phyloP scores from a whole-genome alignment of 75 land plant genomes.

The Pseudotsuga menziesii region DNA sequence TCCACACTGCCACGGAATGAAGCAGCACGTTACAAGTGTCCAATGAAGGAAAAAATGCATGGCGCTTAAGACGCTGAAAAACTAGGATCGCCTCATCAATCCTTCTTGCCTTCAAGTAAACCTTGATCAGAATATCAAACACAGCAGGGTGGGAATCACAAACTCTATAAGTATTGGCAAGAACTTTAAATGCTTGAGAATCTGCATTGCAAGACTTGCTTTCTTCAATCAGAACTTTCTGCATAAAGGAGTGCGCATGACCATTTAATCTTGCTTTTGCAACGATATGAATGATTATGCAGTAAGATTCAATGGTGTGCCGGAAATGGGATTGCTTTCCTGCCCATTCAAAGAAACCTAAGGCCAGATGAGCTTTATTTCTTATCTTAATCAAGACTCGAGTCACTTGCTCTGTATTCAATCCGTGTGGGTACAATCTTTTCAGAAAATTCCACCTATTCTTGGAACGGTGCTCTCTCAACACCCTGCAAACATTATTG shows the following conservation, averaged over 20 bases:
- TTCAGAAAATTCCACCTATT: conserved; percentile 40
- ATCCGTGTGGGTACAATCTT: conserved; percentile 17
- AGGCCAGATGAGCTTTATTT: conserved; percentile 22
- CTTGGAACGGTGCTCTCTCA: conserved; percentile 35
- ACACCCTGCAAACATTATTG: conserved; percentile 32
- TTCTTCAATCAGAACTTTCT: conserved; percentile 14
- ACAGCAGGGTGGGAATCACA: conserved; percentile 59
- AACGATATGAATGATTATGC: conserved; percentile 45
- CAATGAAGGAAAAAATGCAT: conserved; percentile 15
- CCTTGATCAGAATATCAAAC: conserved; percentile 49
- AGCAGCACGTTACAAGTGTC: conserved; percentile 36
- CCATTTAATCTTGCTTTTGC: conserved; percentile 29
- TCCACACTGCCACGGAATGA: conserved; percentile 13
- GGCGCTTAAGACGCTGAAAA: conserved; percentile 18
- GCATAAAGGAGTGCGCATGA: conserved; percentile 28
- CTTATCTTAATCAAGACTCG: conserved; percentile 17
- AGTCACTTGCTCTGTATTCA: conserved; percentile 30
- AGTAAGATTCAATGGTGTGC: conserved; percentile 38
- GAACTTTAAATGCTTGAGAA: conserved; percentile 18
- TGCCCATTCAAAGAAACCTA: conserved; percentile 43
- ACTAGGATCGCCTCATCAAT: conserved; percentile 30
- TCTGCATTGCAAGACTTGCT: neutral
- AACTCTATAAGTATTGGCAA: conserved; percentile 30
- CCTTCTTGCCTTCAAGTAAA: conserved; percentile 28
- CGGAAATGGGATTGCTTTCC: conserved; percentile 16